Evolutionary conservation across 1,139 yeast genomes (phyloP).

Genomic region (Taphrina pruni): DNA sequence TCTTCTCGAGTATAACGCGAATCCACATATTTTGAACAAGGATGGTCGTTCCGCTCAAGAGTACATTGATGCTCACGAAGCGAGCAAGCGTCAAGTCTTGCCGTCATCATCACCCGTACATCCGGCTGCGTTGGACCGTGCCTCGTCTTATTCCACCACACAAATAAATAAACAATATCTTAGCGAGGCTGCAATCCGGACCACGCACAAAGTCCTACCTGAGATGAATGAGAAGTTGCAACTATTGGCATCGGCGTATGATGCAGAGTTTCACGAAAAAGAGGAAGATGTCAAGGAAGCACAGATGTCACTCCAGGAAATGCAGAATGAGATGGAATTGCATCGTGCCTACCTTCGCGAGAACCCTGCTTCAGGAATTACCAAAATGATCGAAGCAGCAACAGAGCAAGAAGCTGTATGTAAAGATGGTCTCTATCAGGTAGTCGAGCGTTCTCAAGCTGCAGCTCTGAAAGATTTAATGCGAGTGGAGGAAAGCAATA

Average conservation of each 20-base stretch:
- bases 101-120: constrained; percentile 32
- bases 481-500: constrained; percentile 19
- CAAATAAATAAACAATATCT: constrained; percentile 49
- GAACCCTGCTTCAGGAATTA: constrained; percentile 47
- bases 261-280: constrained; percentile 59
- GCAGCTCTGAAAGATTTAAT: constrained; percentile 51
- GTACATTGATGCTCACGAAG: constrained; percentile 54
- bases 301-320: constrained; percentile 54
- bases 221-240: constrained; percentile 58
- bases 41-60: constrained; percentile 78
- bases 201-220: constrained; percentile 57
- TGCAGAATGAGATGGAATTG: constrained; percentile 54
- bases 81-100: constrained; percentile 31
- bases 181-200: constrained; percentile 61
- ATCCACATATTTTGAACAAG: constrained; percentile 71
- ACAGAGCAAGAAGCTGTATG: constrained; percentile 46
- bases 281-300: constrained; percentile 59
- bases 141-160: constrained; percentile 23
- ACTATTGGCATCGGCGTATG: constrained; percentile 63
- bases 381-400: constrained; percentile 50
- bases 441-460: constrained; percentile 34
- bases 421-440: constrained; percentile 20
- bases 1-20: constrained; percentile 73
- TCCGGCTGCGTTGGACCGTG: constrained; percentile 12
- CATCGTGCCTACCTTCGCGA: constrained; percentile 43